Percentiles rank a stretch among this genome's conserved stretches.
Conservation (phyloP, 257 asterid species). For the Handroanthus guayacan region DNA sequence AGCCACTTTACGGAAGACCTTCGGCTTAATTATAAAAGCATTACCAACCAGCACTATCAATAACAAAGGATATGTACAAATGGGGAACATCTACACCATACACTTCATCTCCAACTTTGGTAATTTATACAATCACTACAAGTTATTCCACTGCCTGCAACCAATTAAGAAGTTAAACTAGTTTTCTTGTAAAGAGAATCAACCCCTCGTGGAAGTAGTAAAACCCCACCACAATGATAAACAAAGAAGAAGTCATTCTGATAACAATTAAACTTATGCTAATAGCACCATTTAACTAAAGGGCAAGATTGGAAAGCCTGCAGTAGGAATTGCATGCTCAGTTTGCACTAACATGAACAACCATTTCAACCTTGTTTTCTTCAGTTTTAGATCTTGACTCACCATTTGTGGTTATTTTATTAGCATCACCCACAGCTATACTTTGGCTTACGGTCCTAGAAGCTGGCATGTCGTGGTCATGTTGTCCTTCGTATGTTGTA, state of each 20-base stretch:
- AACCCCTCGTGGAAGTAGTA: conserved; percentile 9
- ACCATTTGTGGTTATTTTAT: conserved; percentile 41
- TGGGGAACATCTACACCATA: conserved; percentile 36
- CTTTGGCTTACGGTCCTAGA: conserved; percentile 54
- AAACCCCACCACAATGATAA: conserved; percentile 23
- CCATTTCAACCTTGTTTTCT: conserved; percentile 66
- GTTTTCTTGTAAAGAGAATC: conserved; percentile 14
- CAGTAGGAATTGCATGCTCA: conserved; percentile 38
- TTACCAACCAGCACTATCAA: conserved; percentile 11
- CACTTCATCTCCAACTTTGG: conserved; percentile 30
- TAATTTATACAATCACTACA: conserved; percentile 45
- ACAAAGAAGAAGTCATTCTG: conserved; percentile 17
- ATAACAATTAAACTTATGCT: conserved; percentile 16
- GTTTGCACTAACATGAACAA: conserved; percentile 63
- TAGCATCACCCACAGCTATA: conserved; percentile 43
- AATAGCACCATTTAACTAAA: background rate
- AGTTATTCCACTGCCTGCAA: conserved; percentile 40
- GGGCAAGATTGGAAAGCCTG: background rate
- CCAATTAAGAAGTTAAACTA: conserved; percentile 38
- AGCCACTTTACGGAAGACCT: no score
- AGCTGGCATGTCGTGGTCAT: conserved; percentile 67
- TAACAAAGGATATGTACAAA: conserved; percentile 21
- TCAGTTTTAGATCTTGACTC: conserved; percentile 60
- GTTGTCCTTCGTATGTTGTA: conserved; percentile 88
- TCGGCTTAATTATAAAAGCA: no score